Conservation (phyloP, 1,284 basidiomycete species). For the Fistulina hepatica region DNA sequence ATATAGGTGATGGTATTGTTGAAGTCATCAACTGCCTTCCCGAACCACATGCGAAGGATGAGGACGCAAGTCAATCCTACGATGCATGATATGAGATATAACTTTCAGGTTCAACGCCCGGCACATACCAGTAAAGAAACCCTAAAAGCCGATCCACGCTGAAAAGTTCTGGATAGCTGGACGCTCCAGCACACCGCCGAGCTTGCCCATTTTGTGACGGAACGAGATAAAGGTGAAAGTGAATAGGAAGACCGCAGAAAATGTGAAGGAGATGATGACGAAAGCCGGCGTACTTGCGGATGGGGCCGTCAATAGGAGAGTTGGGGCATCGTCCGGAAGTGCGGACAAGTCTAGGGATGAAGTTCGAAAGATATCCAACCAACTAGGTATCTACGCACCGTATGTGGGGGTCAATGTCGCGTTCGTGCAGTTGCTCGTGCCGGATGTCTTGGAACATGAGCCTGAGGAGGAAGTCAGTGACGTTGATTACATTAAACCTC, state of each 20-base stretch:
- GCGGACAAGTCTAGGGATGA: constrained; percentile 53
- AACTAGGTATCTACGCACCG: constrained; percentile 29
- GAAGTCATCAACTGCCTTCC: constrained; percentile 67
- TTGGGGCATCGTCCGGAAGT: constrained; percentile 47
- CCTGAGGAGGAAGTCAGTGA: too few species aligned
- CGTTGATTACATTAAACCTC: not conserved
- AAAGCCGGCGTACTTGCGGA: constrained; percentile 51
- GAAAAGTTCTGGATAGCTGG: constrained; percentile 48
- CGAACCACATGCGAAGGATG: constrained; percentile 70
- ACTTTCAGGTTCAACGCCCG: not conserved
- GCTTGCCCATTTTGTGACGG: constrained; percentile 52
- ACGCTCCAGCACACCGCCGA: constrained; percentile 39
- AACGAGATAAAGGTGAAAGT: constrained; percentile 58
- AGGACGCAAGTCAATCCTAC: constrained; percentile 60
- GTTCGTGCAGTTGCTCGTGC: constrained; percentile 41
- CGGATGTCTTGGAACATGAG: constrained; percentile 38
- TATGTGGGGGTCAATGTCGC: constrained; percentile 51
- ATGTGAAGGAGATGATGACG: constrained; percentile 48
- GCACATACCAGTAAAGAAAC: constrained; percentile 56
- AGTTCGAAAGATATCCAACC: constrained; percentile 7
- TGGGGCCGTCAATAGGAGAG: constrained; percentile 47
- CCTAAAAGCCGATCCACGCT: constrained; percentile 65
- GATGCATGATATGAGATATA: not conserved
- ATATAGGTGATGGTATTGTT: constrained; percentile 43
- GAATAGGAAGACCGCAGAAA: constrained; percentile 56